These are phyloP conservation scores for Ocimum tenuiflorum DNA, from an alignment of 257 asterid species.

Conservation along the genomic window DNA sequence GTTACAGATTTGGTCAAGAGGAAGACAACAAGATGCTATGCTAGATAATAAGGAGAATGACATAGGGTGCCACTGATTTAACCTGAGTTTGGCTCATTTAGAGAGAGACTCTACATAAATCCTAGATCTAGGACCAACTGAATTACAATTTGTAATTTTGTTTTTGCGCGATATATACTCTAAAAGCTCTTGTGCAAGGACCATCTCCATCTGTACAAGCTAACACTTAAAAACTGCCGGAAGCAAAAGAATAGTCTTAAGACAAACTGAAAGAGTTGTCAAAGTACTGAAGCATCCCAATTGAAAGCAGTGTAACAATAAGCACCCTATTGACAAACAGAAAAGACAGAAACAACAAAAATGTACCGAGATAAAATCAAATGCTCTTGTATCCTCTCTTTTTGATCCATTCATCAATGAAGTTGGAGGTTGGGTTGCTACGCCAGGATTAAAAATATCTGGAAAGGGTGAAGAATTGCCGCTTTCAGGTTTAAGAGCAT, in stretches of 20 bases:
- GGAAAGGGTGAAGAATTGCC: constrained; percentile 57
- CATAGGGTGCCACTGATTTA: neutral
- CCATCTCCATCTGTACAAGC: neutral
- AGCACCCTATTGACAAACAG: neutral
- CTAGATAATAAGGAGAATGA: neutral
- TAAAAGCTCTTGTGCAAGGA: neutral
- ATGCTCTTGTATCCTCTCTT: constrained; percentile 80
- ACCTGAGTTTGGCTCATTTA: neutral
- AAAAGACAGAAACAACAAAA: constrained; percentile 12
- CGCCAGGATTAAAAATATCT: constrained; percentile 71
- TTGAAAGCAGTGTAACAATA: neutral
- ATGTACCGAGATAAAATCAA: constrained; percentile 92
- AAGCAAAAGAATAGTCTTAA: too few species aligned
- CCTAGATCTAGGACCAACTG: neutral
- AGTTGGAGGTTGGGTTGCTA: constrained; percentile 64
- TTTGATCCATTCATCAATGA: constrained; percentile 65
- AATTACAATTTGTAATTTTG: too few species aligned
- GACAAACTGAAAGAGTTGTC: too few species aligned
- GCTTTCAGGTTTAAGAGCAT: constrained; percentile 44
- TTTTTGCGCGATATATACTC: too few species aligned
- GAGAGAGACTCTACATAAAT: neutral
- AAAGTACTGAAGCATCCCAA: neutral
- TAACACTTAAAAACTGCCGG: too few species aligned
- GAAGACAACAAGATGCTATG: neutral
- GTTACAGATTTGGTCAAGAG: too few species aligned